These are phyloP conservation scores for Ceratocystis variospora DNA, from an alignment of 2,329 filamentous ascomycete species.

Conservation along the genomic window DNA sequence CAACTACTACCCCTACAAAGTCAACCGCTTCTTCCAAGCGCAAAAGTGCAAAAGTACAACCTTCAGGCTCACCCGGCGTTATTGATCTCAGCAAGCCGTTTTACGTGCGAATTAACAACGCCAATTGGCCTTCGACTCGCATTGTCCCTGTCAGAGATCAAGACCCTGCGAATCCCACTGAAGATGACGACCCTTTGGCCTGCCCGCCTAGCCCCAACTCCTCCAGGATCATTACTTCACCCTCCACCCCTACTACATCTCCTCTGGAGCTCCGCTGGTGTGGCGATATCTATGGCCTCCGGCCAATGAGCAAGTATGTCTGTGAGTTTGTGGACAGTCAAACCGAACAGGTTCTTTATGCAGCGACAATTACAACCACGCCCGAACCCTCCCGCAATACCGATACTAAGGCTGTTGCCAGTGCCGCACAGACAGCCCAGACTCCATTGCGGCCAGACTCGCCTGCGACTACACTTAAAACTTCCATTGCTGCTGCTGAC, in stretches of 20 bases:
- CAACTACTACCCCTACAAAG: constrained; percentile 23
- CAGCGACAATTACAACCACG: constrained; percentile 55
- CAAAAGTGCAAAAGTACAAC: too few species aligned
- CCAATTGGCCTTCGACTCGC: constrained; percentile 63
- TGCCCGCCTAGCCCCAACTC: background rate
- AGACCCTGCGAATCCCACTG: constrained; percentile 4
- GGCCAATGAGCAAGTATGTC: constrained; percentile 62
- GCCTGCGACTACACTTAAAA: constrained; percentile 61
- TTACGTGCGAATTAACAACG: constrained; percentile 65
- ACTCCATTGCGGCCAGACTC: constrained; percentile 58
- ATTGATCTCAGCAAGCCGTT: constrained; percentile 62
- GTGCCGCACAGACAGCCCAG: constrained; percentile 29
- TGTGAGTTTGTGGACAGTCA: constrained; percentile 61
- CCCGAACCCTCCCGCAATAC: constrained; percentile 32
- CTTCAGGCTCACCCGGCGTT: constrained; percentile 28
- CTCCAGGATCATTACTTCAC: background rate
- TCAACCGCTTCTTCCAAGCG: background rate
- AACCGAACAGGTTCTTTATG: constrained; percentile 53
- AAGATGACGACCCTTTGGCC: constrained; percentile 22
- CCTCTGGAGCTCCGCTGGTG: constrained; percentile 45
- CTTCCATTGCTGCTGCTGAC: constrained; percentile 60
- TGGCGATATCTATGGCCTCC: constrained; percentile 55
- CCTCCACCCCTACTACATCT: constrained; percentile 23
- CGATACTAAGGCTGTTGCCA: constrained; percentile 23
- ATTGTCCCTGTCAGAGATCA: constrained; percentile 40